Percentiles rank a stretch among this genome's conserved stretches.
Conservation (phyloP, 176 grass and related monocot species). For the Avena eriantha region DNA sequence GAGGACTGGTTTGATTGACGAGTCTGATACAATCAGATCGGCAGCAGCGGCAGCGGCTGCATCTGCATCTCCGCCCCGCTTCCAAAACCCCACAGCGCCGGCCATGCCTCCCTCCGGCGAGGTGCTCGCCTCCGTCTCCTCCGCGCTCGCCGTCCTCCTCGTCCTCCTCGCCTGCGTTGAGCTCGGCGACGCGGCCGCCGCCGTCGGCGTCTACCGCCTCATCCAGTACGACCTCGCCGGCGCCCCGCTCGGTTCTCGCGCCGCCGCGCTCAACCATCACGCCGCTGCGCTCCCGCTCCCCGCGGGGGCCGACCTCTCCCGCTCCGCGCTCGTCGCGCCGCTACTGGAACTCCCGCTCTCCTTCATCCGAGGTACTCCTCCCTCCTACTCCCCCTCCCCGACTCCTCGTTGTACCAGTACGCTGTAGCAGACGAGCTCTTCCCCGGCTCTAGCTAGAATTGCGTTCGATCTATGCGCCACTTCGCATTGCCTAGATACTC, state of each 20-base stretch:
- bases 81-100: background rate
- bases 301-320: slow-evolving; percentile 77
- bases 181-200: slow-evolving; percentile 83
- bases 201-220: slow-evolving; percentile 89
- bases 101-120: slow-evolving; percentile 51
- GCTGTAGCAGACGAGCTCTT: background rate
- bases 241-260: slow-evolving; percentile 70
- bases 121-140: slow-evolving; percentile 60
- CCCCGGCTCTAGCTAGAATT: background rate
- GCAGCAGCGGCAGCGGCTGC: slow-evolving; percentile 25
- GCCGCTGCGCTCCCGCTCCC: slow-evolving; percentile 65
- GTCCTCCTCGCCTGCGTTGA: slow-evolving; percentile 87
- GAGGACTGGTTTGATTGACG: slow-evolving; percentile 29
- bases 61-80: slow-evolving; percentile 43
- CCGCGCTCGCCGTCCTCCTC: slow-evolving; percentile 65
- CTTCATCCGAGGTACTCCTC: slow-evolving; percentile 69
- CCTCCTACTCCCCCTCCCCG: no score
- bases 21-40: slow-evolving; percentile 29
- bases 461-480: slow-evolving; percentile 14
- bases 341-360: slow-evolving; percentile 79
- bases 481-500: background rate
- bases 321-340: slow-evolving; percentile 78
- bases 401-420: background rate
- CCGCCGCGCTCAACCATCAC: slow-evolving; percentile 72
- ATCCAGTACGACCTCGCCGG: slow-evolving; percentile 97